Conservation (phyloP, 805 yeast species). For the Barnettozyma vustinii region DNA sequence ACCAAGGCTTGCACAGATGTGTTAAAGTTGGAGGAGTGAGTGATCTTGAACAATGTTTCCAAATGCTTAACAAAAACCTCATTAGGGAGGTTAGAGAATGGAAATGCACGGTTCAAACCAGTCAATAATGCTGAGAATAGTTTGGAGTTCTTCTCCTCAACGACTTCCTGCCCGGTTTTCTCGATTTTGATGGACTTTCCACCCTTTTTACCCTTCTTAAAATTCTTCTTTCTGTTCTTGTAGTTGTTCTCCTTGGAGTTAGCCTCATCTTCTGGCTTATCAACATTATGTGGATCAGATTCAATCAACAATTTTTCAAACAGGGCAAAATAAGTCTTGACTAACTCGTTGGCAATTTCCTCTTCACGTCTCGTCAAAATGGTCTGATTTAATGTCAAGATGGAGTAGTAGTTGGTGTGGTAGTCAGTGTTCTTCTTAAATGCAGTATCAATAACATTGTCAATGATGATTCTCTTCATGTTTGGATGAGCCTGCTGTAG, state of each 20-base stretch:
- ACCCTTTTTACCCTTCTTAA: slow-evolving; percentile 83
- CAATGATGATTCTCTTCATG: slow-evolving; percentile 79
- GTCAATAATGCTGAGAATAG: slow-evolving; percentile 87
- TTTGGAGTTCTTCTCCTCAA: slow-evolving; percentile 78
- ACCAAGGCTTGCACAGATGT: slow-evolving; percentile 91
- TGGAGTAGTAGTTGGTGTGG: slow-evolving; percentile 83
- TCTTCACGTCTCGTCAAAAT: slow-evolving; percentile 74
- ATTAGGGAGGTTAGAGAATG: slow-evolving; percentile 73
- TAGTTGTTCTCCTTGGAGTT: slow-evolving; percentile 39
- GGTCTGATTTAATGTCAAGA: slow-evolving; percentile 87
- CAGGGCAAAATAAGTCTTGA: slow-evolving; percentile 78
- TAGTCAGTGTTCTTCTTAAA: slow-evolving; percentile 74
- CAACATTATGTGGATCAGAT: slow-evolving; percentile 46
- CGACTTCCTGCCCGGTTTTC: slow-evolving; percentile 57
- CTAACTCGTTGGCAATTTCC: slow-evolving; percentile 75
- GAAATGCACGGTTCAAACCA: slow-evolving; percentile 94
- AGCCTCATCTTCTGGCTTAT: slow-evolving; percentile 34
- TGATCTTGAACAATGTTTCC: slow-evolving; percentile 79
- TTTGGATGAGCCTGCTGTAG: slow-evolving; percentile 92
- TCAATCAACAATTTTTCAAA: slow-evolving; percentile 79
- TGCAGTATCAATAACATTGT: slow-evolving; percentile 74
- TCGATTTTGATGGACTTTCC: slow-evolving; percentile 69
- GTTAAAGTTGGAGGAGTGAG: slow-evolving; percentile 90
- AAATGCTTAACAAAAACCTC: slow-evolving; percentile 70
- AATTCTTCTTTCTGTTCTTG: slow-evolving; percentile 64